Base-by-base conservation (phyloP, 257 asterid genomes). In the Gynochthodes officinalis region DNA sequence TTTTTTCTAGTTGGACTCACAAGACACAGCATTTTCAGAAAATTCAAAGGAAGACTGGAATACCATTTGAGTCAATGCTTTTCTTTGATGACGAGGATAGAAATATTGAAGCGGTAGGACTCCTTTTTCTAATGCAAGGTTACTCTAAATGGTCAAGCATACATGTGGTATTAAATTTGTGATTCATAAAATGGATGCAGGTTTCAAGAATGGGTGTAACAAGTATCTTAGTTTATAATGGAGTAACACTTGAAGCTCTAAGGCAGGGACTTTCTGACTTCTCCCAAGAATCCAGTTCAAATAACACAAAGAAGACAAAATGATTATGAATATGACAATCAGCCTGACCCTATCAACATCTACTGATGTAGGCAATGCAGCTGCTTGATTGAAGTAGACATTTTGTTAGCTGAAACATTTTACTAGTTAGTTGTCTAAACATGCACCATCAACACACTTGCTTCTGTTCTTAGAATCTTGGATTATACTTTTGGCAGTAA, bases 51-150 rank as follows among this genome's bases (percentile, higher is more conserved):
- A 75, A 66, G 64, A 74, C 78, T 65, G 54, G 78, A 60, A 57
- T 79, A 64, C 84, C 82, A 32, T 79, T 50, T n/a, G 83, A 71
- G 40, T 57, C 75, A 2, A 82, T 82, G 82, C 21, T 82, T 19
- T 82, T 82, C 72, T 82, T 82, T 71, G 82, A 82, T 25, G 86
- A 82, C 19, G 82, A 79, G 67, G 73, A 70, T 40, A 71, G 84
- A 58, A 79, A 82, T 44, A 82, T 72, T n/a, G 76, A n/a, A 28
- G 65, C 78, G 37, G 79, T 79, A 78, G 48, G 32, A 2, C 2
- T 35, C 1, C 11, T 48, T 25, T 46, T 46, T 32, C 44, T 63
- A 15, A 19, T 44, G 50, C 72, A 40, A 44, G 49, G 25, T 58
- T 64, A 32, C 48, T 60, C 23, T 49, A 4, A 4, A 40, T 46